Conservation (phyloP, 139 green algal genomes). For the Mychonastes homosphaera region DNA sequence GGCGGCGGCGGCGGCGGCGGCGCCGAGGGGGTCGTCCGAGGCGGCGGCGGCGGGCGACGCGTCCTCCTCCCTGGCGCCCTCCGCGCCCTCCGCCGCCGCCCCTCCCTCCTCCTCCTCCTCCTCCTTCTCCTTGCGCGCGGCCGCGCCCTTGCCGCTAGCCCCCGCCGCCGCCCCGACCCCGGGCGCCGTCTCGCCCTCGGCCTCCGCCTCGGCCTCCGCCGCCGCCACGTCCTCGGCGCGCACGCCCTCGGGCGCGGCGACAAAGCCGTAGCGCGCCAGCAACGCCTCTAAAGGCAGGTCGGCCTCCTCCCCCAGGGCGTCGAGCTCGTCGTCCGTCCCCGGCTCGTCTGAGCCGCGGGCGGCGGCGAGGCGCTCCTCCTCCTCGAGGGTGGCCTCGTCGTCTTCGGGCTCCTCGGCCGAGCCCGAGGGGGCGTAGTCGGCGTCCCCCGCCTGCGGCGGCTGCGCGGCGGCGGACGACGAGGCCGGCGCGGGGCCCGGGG, state of each 20-base stretch:
- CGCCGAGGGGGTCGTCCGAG: no score
- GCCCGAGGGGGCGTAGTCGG: conserved; percentile 9
- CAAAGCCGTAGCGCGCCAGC: conserved; percentile 46
- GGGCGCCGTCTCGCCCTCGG: conserved; percentile 9
- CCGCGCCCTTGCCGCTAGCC: neutral
- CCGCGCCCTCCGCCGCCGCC: no score
- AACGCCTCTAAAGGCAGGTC: conserved; percentile 83
- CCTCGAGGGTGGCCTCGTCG: conserved; percentile 60
- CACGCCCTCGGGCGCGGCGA: neutral
- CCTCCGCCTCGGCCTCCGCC: conserved; percentile 7
- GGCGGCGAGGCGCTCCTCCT: conserved; percentile 31
- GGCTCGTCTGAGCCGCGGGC: conserved; percentile 5
- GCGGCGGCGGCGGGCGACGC: no score
- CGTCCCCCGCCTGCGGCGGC: conserved; percentile 9
- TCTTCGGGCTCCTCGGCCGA: conserved; percentile 53
- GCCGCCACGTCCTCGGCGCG: conserved; percentile 3
- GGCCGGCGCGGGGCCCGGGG: neutral
- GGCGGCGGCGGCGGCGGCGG: no score
- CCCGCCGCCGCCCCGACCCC: conserved; percentile 1
- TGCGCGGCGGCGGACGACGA: neutral
- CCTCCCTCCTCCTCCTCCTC: conserved; percentile 19
- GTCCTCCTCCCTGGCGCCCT: no score
- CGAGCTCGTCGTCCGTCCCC: conserved; percentile 40
- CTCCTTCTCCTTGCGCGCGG: conserved; percentile 4
- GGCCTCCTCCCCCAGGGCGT: conserved; percentile 60